phyloP scores from a whole-genome alignment of 768 basidiomycete species.

The Hygrocybe punicea region DNA sequence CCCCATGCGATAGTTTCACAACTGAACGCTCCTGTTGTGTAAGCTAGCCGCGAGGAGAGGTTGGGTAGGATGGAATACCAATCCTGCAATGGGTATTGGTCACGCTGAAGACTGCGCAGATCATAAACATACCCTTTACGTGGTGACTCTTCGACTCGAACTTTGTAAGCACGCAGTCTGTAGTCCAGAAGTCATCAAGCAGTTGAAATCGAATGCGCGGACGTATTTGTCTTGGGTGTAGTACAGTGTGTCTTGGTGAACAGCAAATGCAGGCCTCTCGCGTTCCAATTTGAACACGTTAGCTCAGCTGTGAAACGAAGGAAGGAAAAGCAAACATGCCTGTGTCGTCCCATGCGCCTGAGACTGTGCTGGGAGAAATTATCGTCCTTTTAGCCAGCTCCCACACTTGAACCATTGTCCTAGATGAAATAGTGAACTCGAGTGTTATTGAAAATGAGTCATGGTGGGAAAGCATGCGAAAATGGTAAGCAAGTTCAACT shows the following conservation, averaged over 20 bases:
- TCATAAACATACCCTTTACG: constrained; percentile 72
- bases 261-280: constrained; percentile 92
- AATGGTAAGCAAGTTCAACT: no score
- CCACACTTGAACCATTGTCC: constrained; percentile 99
- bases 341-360: constrained; percentile 97
- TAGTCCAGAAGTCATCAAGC: no score
- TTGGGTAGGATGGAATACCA: constrained; percentile 92
- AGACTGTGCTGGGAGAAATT: constrained; percentile 37
- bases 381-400: constrained; percentile 92
- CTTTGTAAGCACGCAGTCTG: constrained; percentile 74
- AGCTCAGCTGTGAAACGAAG: neutral
- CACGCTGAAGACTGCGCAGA: constrained; percentile 1
- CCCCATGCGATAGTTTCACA: constrained; percentile 99
- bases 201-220: no score
- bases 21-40: constrained; percentile 95
- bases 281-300: constrained; percentile 96
- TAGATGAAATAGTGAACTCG: constrained; percentile 91
- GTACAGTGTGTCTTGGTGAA: constrained; percentile 70
- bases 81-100: constrained; percentile 45
- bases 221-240: no score
- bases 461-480: no score
- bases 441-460: constrained; percentile 81
- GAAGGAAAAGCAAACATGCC: constrained; percentile 62
- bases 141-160: constrained; percentile 99
- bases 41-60: constrained; percentile 93